Base-by-base conservation (phyloP, 805 yeast species). In the Candida hungchunana region DNA sequence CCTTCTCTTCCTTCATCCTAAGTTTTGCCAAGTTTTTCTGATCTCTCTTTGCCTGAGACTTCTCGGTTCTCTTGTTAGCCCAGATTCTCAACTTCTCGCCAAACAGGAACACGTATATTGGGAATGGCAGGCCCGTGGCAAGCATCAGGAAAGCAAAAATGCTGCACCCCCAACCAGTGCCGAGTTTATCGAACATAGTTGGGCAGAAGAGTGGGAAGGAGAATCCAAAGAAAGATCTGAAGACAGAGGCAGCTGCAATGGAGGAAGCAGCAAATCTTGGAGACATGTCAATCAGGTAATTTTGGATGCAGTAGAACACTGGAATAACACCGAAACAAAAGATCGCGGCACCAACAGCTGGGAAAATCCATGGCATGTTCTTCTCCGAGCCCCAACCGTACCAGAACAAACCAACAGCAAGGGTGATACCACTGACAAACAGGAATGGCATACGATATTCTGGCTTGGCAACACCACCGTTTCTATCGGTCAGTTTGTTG, bases 151-250 rank as follows among this genome's bases (percentile, higher is more conserved):
- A 62, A 0, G 72, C 87, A 55, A 78, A 75, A 48, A 81, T 53
- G 0, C 83, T 72, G 51, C 75, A 73, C 17, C 84, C 84, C 87
- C 86, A 80, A 5, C 84, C 85, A 47, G 77, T 78, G 15, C 80
- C 79, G 29, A 82, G 55, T 8, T 40, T 56, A 30, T 56, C 58
- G 53, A 77, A 82, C 79, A 81, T 73, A 7, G 68, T 60, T 7
- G 64, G 56, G 3, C 82, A 83, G 55, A 79, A 77, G 27, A 80
- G 59, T 6, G 88, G 93, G 62, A 82, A 79, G 9, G 73, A 65
- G 36, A 79, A 82, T 1, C 89, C 90, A 50, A 82, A 69, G 28
- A 71, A 55, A 5, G 86, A 77, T 48, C 93, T 65, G 48, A 77
- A 71, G 42, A 81, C 71, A 0, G 86, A 76, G 4, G 82, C 82